These are phyloP conservation scores for Phyllosticta citriasiana DNA, from an alignment of 2,329 filamentous ascomycete species.

Conservation along the genomic window DNA sequence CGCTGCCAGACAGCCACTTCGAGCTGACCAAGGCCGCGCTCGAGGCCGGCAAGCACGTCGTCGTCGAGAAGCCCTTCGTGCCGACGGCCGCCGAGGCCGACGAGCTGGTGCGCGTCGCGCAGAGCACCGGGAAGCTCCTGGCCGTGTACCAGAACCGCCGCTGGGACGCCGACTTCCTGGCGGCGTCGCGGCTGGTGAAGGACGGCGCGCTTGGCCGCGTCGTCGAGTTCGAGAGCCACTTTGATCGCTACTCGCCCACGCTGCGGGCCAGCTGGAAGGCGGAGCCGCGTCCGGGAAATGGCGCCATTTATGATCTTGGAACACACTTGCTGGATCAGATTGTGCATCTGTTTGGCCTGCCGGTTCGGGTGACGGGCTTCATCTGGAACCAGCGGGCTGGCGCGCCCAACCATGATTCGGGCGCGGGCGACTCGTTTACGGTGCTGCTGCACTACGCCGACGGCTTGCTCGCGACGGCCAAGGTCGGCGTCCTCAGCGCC, in stretches of 20 bases:
- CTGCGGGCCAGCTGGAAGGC: constrained; percentile 52
- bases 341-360: constrained; percentile 60
- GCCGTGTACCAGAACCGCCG: constrained; percentile 52
- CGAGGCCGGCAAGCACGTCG: constrained; percentile 62
- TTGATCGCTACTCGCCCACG: constrained; percentile 60
- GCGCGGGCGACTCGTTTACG: constrained; percentile 47
- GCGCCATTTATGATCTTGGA: constrained; percentile 64
- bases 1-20: constrained; percentile 63
- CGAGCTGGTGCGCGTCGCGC: constrained; percentile 40
- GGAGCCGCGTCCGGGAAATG: constrained; percentile 53
- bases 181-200: constrained; percentile 52
- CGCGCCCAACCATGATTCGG: constrained; percentile 21
- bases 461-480: constrained; percentile 57
- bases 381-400: constrained; percentile 56
- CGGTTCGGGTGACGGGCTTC: constrained; percentile 55
- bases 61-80: constrained; percentile 78
- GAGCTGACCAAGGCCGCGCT: constrained; percentile 54
- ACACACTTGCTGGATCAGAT: constrained; percentile 69
- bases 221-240: constrained; percentile 70
- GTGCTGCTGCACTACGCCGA: constrained; percentile 55
- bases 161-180: constrained; percentile 70
- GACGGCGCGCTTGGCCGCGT: constrained; percentile 57
- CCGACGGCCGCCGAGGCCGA: constrained; percentile 59
- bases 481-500: constrained; percentile 58
- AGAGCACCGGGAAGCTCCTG: constrained; percentile 29